Base-by-base conservation (phyloP, 331 rosid genomes). In the Spiraea crenata region DNA sequence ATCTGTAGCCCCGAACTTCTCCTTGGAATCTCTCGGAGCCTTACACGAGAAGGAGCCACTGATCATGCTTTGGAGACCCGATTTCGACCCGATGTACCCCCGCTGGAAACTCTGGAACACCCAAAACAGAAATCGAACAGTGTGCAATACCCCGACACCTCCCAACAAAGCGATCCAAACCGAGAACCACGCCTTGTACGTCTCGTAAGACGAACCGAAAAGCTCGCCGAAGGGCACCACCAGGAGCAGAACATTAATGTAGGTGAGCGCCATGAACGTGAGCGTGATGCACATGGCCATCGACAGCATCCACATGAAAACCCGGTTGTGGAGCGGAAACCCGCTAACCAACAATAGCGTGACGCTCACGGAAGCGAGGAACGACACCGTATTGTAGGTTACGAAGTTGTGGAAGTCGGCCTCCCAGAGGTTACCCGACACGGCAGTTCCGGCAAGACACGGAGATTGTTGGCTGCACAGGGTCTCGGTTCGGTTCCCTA, bases 301-400 rank as follows among this genome's bases (percentile, higher is more conserved):
- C 3, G 79, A 54, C 25, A 83, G 37, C 3, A 71, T 0, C 73
- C 84, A 57, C 17, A 62, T 62, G 6, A 35, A 0, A 31, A 52
- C 1, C 51, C 56, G 76, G 12, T 74, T 83, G 9, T 67, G 49
- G 3, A 77, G 70, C 5, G 80, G 41, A 7, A 74, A 2, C 15
- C 81, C 88, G 51, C 86, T 68, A 2, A 81, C 25, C 0, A 84
- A 54, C 5, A 77, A 49, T 6, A 81, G 19, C 6, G 73, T 81
- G 13, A 70, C 63, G 35, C 67, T 54, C 5, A 72, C 60, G 15
- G 88, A 78, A 10, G 77, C 81, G 0, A 82, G 37, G 57, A 84
- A 81, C 15, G 85, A 56, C 3, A 76, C 3, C 57, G 82, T 69
- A 46, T 80, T 69, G 11, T 15, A 37, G 1, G 16, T 0, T 2